Evolutionary conservation across 176 grass and related monocot genomes (phyloP), one percentile per base, ranked within the genome.

Genomic region (Eleusine coracana): DNA sequence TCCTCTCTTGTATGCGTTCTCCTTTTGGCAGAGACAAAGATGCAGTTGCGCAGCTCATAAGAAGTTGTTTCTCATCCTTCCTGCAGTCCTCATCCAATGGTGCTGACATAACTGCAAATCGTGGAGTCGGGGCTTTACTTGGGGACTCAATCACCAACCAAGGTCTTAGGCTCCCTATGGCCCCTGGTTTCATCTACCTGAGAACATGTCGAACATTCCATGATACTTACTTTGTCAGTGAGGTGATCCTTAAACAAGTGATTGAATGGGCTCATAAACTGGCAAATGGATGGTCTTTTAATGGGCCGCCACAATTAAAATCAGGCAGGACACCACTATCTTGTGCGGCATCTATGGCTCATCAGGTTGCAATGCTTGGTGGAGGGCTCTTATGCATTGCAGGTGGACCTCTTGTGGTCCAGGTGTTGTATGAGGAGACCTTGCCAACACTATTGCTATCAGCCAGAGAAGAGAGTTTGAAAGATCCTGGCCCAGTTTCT

Each of bases 391-490:
- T 99, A n/a, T 99, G 89, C 82, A 68, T 94, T 80, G 96, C 93
- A 37, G 96, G 96, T 56, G 93, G 93, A 17, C 62, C 83, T 44
- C 82, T 90, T 62, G 66, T 94, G 50, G 89, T 99, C 46, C 96
- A 99, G 80, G 85, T 96, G 74, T 55, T 99, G 66, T 99, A 92
- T 59, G 96, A 99, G 87, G 96, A 96, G 37, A 92, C 96, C 12
- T 78, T 92, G 82, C 96, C 96, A 17, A 99, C 91, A 5, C 66
- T 99, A 68, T 83, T 99, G 41, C 55, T 99, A 73, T 96, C 93
- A 25, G 87, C 87, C 25, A 80, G 80, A 42, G 85, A 82, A 51
- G 76, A 93, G 58, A 90, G 76, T 81, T 76, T 89, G 80, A 81
- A 86, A 74, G 66, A 83, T 31, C 62, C 77, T 51, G 73, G 89